Percentiles rank a stretch among this genome's conserved stretches.
Conservation (phyloP, 2,329 filamentous ascomycete species). For the Hyphodiscus sp. region DNA sequence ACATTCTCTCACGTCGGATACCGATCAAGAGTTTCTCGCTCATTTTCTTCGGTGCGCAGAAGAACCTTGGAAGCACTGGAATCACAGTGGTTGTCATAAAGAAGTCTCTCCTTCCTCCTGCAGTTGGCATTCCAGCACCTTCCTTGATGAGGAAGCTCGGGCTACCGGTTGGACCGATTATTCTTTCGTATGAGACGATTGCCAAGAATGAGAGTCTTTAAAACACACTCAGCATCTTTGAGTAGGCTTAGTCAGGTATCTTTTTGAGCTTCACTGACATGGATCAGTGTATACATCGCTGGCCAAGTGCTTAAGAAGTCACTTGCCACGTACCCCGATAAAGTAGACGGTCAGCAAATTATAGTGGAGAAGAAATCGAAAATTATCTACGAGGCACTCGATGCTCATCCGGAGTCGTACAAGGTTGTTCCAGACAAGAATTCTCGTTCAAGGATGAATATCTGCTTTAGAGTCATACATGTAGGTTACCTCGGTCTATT, state of each 20-base stretch:
- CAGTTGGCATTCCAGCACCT: conserved; percentile 57
- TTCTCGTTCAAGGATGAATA: conserved; percentile 84
- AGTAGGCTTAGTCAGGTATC: conserved; percentile 34
- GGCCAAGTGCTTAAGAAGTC: conserved; percentile 81
- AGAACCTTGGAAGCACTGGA: conserved; percentile 84
- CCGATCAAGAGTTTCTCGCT: conserved; percentile 72
- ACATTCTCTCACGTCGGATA: conserved; percentile 77
- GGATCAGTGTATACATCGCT: conserved; percentile 69
- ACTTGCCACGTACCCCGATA: conserved; percentile 56
- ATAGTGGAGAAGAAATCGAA: conserved; percentile 68
- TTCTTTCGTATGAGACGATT: conserved; percentile 77
- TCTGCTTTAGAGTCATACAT: conserved; percentile 73
- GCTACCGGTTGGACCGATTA: conserved; percentile 70
- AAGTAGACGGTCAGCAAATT: conserved; percentile 70
- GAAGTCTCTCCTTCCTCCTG: conserved; percentile 70
- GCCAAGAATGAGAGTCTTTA: conserved; percentile 93
- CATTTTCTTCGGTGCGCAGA: conserved; percentile 91
- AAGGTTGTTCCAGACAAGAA: conserved; percentile 67
- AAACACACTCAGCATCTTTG: conserved; percentile 93
- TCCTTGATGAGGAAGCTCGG: conserved; percentile 66
- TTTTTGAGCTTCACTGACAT: conserved; percentile 5
- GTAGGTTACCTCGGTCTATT: conserved; percentile 24
- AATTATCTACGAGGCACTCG: conserved; percentile 70
- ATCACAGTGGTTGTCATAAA: conserved; percentile 81
- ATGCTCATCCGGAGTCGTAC: conserved; percentile 68